Conservation (phyloP, 257 asterid genomes). For the Primulina eburnea region DNA sequence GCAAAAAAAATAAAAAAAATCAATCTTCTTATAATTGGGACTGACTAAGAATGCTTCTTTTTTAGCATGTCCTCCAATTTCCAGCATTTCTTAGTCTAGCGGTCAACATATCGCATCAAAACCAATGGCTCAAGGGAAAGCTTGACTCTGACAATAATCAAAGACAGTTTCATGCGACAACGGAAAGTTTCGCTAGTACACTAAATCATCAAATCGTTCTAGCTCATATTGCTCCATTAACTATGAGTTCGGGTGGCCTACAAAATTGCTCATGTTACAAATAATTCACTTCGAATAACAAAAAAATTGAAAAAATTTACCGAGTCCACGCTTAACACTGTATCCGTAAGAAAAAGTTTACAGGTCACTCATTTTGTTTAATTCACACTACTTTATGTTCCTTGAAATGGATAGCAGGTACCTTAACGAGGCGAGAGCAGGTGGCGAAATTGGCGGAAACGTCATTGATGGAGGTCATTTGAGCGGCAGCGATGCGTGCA, state of each 20-base stretch:
- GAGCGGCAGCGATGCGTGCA: slow-evolving; percentile 81
- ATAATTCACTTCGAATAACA: no score
- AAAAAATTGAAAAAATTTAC: no score
- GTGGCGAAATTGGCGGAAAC: slow-evolving; percentile 67
- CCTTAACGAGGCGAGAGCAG: slow-evolving; percentile 80
- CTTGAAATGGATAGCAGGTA: neutral
- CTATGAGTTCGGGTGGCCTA: no score
- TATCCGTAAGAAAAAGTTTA: neutral
- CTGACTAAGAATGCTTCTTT: neutral
- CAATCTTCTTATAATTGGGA: neutral
- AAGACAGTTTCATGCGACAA: no score
- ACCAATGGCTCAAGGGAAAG: no score
- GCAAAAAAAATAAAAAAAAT: neutral
- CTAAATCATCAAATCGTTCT: neutral
- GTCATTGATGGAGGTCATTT: slow-evolving; percentile 87
- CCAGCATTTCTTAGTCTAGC: no score
- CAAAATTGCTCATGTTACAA: neutral
- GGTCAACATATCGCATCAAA: no score
- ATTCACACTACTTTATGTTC: neutral
- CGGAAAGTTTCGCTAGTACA: neutral
- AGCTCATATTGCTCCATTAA: neutral
- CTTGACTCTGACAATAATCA: no score
- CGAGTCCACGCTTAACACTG: neutral
- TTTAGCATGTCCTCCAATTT: no score
- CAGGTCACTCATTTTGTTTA: neutral